Evolutionary conservation across 148 eudicot species (phyloP).

Genomic region (Hydrangea macrophylla): DNA sequence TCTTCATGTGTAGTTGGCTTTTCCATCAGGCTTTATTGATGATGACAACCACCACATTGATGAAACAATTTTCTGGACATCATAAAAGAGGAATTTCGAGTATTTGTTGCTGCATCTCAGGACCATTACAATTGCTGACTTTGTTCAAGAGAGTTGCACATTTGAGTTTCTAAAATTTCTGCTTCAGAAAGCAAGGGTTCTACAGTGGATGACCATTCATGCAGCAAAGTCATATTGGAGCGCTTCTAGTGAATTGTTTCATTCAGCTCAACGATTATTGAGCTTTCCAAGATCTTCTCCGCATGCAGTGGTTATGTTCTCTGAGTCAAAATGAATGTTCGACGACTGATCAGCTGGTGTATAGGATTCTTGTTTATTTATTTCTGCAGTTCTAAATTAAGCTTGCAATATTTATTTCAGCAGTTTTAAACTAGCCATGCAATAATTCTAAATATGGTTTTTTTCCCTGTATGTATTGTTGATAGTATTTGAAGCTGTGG

Average conservation of each 20-base stretch:
- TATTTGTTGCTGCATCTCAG: background rate
- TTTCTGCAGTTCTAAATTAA: no score
- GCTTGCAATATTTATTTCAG: no score
- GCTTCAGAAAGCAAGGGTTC: background rate
- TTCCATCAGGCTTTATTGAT: no score
- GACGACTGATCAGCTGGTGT: no score
- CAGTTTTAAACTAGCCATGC: no score
- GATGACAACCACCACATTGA: background rate
- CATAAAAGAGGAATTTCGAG: background rate
- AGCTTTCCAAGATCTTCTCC: slow-evolving; percentile 8
- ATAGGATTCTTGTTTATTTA: no score
- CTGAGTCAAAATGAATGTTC: background rate
- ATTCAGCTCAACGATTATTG: background rate
- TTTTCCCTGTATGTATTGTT: no score
- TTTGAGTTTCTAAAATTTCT: slow-evolving; percentile 12
- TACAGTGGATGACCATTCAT: background rate
- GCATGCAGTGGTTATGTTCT: background rate
- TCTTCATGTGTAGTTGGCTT: background rate
- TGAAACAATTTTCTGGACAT: background rate
- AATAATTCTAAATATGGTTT: no score
- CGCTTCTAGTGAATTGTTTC: background rate
- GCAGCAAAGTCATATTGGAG: background rate
- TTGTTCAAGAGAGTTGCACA: background rate
- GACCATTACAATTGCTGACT: background rate
- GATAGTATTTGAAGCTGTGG: no score